Conservation (phyloP, 805 yeast genomes). For the Candida montana region DNA sequence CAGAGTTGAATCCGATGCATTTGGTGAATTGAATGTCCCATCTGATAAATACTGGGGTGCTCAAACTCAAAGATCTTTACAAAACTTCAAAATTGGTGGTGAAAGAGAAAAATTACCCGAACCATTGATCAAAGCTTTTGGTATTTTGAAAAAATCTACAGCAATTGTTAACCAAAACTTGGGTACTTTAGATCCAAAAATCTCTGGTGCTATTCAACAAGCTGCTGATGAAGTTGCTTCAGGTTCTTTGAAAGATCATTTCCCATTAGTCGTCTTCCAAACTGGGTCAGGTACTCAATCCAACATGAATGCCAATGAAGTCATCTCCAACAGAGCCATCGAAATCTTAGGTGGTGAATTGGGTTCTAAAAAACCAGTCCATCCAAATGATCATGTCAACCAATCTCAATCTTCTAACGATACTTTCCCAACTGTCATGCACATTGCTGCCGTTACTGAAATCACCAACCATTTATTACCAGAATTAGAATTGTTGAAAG, state of each 20-base stretch:
- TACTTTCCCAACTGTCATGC: constrained; percentile 99
- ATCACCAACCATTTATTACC: constrained; percentile 74
- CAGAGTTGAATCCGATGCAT: constrained; percentile 89
- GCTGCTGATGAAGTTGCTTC: constrained; percentile 95
- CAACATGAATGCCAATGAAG: constrained; percentile 99
- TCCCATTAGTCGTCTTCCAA: constrained; percentile 98
- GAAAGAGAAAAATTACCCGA: constrained; percentile 84
- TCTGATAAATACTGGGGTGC: constrained; percentile 94
- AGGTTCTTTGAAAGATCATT: constrained; percentile 88
- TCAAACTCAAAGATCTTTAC: constrained; percentile 89
- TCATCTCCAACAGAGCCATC: constrained; percentile 96
- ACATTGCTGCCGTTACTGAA: constrained; percentile 95
- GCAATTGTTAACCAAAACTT: constrained; percentile 82
- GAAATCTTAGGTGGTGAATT: constrained; percentile 88
- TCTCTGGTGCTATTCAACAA: constrained; percentile 78
- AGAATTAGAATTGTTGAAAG: constrained; percentile 69
- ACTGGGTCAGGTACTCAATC: constrained; percentile 99
- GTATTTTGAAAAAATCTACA: constrained; percentile 89
- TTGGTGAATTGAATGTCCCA: constrained; percentile 93
- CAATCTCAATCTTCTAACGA: constrained; percentile 98
- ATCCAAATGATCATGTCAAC: constrained; percentile 98
- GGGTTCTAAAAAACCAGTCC: constrained; percentile 92
- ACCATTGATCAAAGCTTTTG: constrained; percentile 88
- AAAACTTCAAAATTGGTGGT: constrained; percentile 96
- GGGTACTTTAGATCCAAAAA: constrained; percentile 79